Conservation (phyloP, 495 filamentous ascomycete genomes). For the Aspergillus ostianus region DNA sequence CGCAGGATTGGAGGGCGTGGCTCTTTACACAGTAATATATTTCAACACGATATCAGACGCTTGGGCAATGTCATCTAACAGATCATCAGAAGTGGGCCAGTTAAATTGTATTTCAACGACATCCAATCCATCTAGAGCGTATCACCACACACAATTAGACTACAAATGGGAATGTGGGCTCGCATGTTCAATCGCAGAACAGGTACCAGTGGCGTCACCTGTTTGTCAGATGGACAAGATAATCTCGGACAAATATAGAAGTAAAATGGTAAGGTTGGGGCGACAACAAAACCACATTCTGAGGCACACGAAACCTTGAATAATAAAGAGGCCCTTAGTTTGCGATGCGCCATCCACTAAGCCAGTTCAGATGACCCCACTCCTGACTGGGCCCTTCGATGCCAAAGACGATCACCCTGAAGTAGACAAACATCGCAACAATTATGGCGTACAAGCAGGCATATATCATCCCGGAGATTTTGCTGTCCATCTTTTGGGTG, state of each 20-base stretch:
- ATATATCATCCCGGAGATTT: constrained; percentile 61
- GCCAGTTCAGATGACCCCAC: constrained; percentile 93
- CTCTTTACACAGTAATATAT: not conserved
- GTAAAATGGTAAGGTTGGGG: not conserved
- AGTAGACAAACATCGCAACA: constrained; percentile 80
- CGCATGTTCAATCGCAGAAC: not conserved
- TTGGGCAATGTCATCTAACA: not conserved
- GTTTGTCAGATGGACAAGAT: not conserved
- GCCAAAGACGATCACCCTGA: constrained; percentile 94
- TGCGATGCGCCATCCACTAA: constrained; percentile 56
- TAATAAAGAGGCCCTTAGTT: constrained; percentile 28
- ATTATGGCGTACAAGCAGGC: constrained; percentile 66
- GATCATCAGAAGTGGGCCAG: not conserved
- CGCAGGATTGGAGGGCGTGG: not conserved
- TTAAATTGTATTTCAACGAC: not conserved
- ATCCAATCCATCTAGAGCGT: not conserved
- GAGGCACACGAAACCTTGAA: not conserved
- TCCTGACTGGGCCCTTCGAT: constrained; percentile 83
- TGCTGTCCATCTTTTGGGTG: constrained; percentile 59
- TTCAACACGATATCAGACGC: not conserved
- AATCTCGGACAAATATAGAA: not conserved
- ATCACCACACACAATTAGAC: not conserved
- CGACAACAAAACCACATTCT: not conserved
- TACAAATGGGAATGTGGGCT: not conserved
- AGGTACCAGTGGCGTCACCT: not conserved